Percentiles rank a stretch among this genome's conserved stretches.
Conservation (phyloP, 2,329 filamentous ascomycete genomes). For the Xylariales sp. region DNA sequence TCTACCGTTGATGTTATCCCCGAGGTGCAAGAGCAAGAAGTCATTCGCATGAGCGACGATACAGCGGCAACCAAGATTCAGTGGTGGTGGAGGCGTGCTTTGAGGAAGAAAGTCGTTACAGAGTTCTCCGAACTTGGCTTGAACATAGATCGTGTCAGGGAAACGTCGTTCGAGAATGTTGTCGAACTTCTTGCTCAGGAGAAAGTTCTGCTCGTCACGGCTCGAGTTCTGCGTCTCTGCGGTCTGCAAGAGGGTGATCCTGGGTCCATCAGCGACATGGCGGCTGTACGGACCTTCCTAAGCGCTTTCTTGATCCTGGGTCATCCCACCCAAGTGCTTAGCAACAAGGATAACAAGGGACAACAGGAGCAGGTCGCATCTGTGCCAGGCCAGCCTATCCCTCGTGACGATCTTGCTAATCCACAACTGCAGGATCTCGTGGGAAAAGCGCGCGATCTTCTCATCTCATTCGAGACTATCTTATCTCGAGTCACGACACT, state of each 20-base stretch:
- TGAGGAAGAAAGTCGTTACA: constrained; percentile 55
- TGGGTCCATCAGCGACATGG: constrained; percentile 63
- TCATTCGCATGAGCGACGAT: constrained; percentile 46
- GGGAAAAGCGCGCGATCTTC: constrained; percentile 69
- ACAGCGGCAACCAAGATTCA: constrained; percentile 64
- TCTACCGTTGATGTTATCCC: constrained; percentile 32
- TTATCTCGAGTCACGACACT: constrained; percentile 59
- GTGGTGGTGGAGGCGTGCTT: constrained; percentile 61
- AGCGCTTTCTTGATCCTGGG: constrained; percentile 77
- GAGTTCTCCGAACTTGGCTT: constrained; percentile 64
- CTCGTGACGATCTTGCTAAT: constrained; percentile 52
- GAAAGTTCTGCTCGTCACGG: constrained; percentile 60
- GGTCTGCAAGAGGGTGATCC: constrained; percentile 62
- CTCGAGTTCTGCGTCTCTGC: constrained; percentile 64
- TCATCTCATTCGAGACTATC: constrained; percentile 74
- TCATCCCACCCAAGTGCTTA: constrained; percentile 74
- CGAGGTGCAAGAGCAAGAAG: constrained; percentile 44
- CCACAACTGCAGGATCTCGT: constrained; percentile 68
- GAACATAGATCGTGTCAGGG: constrained; percentile 65
- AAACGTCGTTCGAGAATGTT: constrained; percentile 71
- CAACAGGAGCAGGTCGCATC: constrained; percentile 53
- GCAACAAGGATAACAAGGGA: constrained; percentile 62
- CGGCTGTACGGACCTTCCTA: constrained; percentile 69
- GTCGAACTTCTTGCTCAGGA: constrained; percentile 64
- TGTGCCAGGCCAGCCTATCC: constrained; percentile 37